Percentiles rank a stretch among this genome's conserved stretches.
phyloP scores from a whole-genome alignment of 495 filamentous ascomycete species.

The Penicillium alfredii region DNA sequence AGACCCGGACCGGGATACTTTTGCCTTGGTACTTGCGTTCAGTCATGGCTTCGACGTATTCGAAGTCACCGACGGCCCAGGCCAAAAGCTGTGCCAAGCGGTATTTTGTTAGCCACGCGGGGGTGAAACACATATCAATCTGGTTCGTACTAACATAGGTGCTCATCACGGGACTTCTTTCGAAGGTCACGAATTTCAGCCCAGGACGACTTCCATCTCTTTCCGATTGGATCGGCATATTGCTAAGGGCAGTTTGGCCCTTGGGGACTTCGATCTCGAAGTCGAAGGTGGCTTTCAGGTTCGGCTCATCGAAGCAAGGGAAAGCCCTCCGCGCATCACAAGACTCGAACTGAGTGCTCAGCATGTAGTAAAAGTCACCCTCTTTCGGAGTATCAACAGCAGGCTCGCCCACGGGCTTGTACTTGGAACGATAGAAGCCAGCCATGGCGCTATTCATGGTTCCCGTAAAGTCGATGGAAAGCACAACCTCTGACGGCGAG shows the following conservation, averaged over 20 bases:
- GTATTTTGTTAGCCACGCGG: slow-evolving; percentile 10
- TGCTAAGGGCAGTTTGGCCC: slow-evolving; percentile 80
- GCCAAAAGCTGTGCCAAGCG: slow-evolving; percentile 58
- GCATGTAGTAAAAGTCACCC: slow-evolving; percentile 80
- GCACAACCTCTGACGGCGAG: slow-evolving; percentile 50
- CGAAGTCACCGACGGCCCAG: slow-evolving; percentile 96
- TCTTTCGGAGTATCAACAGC: slow-evolving; percentile 70
- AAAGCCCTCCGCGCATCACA: slow-evolving; percentile 92
- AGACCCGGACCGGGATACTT: slow-evolving; percentile 87
- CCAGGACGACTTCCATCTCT: slow-evolving; percentile 53
- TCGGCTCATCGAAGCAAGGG: slow-evolving; percentile 97
- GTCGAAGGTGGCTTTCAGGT: slow-evolving; percentile 92
- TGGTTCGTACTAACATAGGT: slow-evolving; percentile 58
- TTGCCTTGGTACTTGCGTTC: slow-evolving; percentile 82
- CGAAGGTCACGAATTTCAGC: slow-evolving; percentile 75
- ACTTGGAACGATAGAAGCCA: slow-evolving; percentile 93
- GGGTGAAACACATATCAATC: background rate
- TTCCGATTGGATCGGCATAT: slow-evolving; percentile 78
- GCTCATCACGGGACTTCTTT: slow-evolving; percentile 87
- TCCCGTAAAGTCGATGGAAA: slow-evolving; percentile 75
- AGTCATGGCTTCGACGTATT: slow-evolving; percentile 88
- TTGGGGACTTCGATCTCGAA: slow-evolving; percentile 86
- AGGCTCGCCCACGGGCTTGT: slow-evolving; percentile 69
- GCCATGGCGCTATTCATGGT: slow-evolving; percentile 92
- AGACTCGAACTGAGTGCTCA: slow-evolving; percentile 94